Evolutionary conservation across 1,284 basidiomycete species (phyloP), one percentile per base, ranked within the genome.

Genomic region (Apiotrichum mycotoxinovorans): DNA sequence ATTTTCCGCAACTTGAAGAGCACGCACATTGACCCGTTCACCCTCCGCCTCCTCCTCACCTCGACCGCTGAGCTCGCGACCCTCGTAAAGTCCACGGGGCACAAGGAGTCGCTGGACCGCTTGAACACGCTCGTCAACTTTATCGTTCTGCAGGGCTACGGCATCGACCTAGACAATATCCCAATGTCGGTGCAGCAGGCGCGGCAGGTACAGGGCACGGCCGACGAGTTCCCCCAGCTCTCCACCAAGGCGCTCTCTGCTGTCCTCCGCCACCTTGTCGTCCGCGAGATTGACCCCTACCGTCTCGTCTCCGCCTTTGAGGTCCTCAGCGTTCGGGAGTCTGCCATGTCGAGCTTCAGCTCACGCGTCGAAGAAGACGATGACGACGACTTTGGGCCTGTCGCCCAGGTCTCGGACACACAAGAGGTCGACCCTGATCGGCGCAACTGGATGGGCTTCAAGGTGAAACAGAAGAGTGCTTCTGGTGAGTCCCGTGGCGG

Each of bases 141-240:
- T 10, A 22, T 63, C 22, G 17, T 60, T 22, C 15, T 27, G 17
- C 20, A 60, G 33, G 62, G 51, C 11, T 63, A 56, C 17, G 58
- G 58, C 11, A 30, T 63, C 9, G 62, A 63, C 41, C 47, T 63
- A 17, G 45, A 54, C 41, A 51, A 58, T 45, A 42, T 62, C 14
- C 41, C 61, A 9, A 14, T 51, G 23, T 61, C 60, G 18, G 41
- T 58, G 9, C 49, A 54, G 44, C 52, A 43, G 11, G 46, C 51
- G 3, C 52, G 38, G 18, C 38, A 49, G 17, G 14, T 5, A 12
- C 30, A 30, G 30, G 30, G 30, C 30, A 30, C 17, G 1, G 43
- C 20, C 2, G n/a, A 25, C 12, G n/a, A 17, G 12, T 37, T 45
- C 23, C 46, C 44, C 4, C 25, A 18, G 3, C 45, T 60, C 12